Evolutionary conservation across 164 flowering plant genomes (phyloP).

Genomic region (Dillenia suffruticosa): DNA sequence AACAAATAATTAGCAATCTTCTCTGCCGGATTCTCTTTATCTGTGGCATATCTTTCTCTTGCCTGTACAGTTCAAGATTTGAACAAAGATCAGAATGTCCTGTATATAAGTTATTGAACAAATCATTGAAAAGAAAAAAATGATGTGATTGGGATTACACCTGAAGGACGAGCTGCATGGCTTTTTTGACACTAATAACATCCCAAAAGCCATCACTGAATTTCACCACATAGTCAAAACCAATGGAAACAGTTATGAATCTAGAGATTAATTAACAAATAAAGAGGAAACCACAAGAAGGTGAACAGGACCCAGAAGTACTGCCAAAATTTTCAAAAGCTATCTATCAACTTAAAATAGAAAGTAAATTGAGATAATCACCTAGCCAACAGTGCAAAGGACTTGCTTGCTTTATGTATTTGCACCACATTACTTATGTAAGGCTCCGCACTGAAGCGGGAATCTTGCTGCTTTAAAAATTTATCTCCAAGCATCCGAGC

Average conservation of each 20-base stretch:
- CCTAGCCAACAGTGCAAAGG: constrained; percentile 93
- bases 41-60: constrained; percentile 39
- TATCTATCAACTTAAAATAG: no score
- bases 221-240: constrained; percentile 1
- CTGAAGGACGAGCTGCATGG: constrained; percentile 74
- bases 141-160: constrained; percentile 22
- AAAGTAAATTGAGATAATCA: constrained; percentile 13
- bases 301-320: neutral
- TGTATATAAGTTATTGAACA: neutral
- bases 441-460: constrained; percentile 88
- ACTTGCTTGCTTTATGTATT: constrained; percentile 47
- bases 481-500: constrained; percentile 98
- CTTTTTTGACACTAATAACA: constrained; percentile 72
- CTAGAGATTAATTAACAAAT: neutral
- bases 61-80: constrained; percentile 29
- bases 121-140: neutral
- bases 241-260: no score
- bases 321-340: no score
- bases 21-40: constrained; percentile 50
- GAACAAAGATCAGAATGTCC: neutral
- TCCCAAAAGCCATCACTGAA: constrained; percentile 99
- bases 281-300: neutral
- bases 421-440: constrained; percentile 69
- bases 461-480: constrained; percentile 84
- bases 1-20: constrained; percentile 68